Percentiles rank a stretch among this genome's conserved stretches.
These are phyloP conservation scores for Xerocomus nothofagi DNA, from an alignment of 1,284 basidiomycete species.

Conservation along the genomic window DNA sequence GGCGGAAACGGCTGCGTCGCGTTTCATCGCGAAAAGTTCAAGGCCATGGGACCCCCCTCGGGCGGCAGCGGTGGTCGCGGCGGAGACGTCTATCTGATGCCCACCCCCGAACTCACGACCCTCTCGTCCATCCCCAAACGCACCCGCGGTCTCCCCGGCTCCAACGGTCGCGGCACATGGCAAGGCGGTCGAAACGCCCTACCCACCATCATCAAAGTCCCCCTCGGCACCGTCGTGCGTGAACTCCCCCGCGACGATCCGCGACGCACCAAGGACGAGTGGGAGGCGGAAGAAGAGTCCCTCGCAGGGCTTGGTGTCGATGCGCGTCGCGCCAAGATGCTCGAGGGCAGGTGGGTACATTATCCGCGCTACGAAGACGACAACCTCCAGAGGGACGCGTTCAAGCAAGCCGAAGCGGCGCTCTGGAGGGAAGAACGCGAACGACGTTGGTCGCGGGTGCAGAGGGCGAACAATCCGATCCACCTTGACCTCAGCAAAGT, in stretches of 20 bases:
- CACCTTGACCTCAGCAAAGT: conserved; percentile 61
- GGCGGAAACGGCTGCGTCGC: conserved; percentile 85
- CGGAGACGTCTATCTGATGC: conserved; percentile 81
- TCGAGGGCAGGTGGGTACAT: conserved; percentile 75
- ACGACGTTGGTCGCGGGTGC: conserved; percentile 46
- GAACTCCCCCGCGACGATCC: conserved; percentile 69
- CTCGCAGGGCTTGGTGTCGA: conserved; percentile 47
- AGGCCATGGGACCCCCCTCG: conserved; percentile 79
- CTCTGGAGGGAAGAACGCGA: conserved; percentile 67
- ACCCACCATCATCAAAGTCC: conserved; percentile 78
- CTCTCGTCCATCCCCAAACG: conserved; percentile 72
- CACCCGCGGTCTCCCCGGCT: conserved; percentile 67
- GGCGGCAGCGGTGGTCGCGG: conserved; percentile 90
- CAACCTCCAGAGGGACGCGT: conserved; percentile 65
- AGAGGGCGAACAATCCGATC: conserved; percentile 48
- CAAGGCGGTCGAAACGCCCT: conserved; percentile 75
- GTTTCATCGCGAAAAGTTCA: conserved; percentile 80
- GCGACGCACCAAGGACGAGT: conserved; percentile 58
- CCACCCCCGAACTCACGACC: conserved; percentile 73
- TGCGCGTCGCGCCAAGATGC: conserved; percentile 55
- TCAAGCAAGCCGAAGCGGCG: conserved; percentile 70
- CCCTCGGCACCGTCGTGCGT: conserved; percentile 84
- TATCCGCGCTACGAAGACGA: conserved; percentile 69
- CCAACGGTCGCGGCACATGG: conserved; percentile 79
- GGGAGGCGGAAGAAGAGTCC: conserved; percentile 67